Conservation (phyloP, 768 basidiomycete species). For the Xerocomellus chrysenteron region DNA sequence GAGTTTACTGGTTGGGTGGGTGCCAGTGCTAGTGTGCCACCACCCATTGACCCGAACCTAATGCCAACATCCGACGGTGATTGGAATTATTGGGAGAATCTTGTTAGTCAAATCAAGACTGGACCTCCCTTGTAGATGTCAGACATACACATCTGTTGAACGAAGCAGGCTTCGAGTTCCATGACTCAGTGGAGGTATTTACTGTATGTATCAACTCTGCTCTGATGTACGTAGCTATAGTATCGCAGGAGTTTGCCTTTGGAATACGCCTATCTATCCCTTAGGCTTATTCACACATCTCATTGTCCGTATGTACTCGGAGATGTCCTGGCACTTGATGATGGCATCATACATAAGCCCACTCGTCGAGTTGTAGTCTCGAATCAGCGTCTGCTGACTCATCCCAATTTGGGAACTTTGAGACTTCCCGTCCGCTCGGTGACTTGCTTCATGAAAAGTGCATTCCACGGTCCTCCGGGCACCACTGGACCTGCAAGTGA, state of each 20-base stretch:
- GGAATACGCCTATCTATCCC: background rate
- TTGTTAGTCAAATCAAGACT: slow-evolving; percentile 56
- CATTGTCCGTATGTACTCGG: background rate
- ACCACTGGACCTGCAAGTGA: no score
- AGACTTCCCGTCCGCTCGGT: no score
- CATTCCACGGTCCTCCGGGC: no score
- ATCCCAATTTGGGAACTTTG: no score
- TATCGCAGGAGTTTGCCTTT: background rate
- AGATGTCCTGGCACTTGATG: background rate
- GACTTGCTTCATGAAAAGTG: no score
- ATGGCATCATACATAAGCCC: no score
- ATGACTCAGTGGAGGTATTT: slow-evolving; percentile 6
- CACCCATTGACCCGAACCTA: slow-evolving; percentile 43
- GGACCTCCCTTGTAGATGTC: slow-evolving; percentile 32
- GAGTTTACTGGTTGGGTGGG: slow-evolving; percentile 64
- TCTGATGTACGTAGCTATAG: slow-evolving; percentile 12
- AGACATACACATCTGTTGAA: slow-evolving; percentile 1
- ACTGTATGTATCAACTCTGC: background rate
- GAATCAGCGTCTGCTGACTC: no score
- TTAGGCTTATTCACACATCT: background rate
- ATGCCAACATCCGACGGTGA: slow-evolving; percentile 61
- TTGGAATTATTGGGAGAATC: slow-evolving; percentile 78
- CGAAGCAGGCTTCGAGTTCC: slow-evolving; percentile 10
- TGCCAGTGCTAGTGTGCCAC: slow-evolving; percentile 36
- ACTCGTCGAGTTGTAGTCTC: no score